Conservation (phyloP, 1,284 basidiomycete species). For the Heterobasidion occidentale region DNA sequence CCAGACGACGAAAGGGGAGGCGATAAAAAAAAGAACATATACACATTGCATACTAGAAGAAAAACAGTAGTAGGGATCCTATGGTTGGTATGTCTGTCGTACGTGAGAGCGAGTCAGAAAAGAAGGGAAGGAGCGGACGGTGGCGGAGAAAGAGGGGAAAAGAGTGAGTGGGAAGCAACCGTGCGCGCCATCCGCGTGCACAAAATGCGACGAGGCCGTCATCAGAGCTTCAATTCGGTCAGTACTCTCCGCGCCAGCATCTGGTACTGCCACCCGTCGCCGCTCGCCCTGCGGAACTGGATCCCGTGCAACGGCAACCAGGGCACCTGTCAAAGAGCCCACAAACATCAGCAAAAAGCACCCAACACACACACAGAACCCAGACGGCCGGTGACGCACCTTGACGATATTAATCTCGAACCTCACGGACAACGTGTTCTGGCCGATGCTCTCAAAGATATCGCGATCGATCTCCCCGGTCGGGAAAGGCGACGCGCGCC, state of each 20-base stretch:
- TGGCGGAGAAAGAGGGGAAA: background rate
- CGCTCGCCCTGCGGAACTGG: constrained; percentile 88
- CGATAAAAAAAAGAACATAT: background rate
- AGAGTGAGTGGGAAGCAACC: background rate
- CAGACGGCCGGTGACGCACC: constrained; percentile 39
- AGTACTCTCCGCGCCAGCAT: constrained; percentile 93
- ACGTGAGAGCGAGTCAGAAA: background rate
- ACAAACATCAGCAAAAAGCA: constrained; percentile 4
- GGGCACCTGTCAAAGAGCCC: constrained; percentile 61
- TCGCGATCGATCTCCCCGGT: constrained; percentile 64
- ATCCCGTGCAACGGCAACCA: constrained; percentile 92
- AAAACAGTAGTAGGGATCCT: background rate
- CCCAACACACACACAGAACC: background rate
- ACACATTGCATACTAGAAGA: background rate
- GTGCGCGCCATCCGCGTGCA: background rate
- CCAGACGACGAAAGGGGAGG: background rate
- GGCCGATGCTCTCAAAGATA: constrained; percentile 65
- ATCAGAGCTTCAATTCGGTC: constrained; percentile 86
- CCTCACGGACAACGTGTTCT: constrained; percentile 75
- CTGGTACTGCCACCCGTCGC: constrained; percentile 97
- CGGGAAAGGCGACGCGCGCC: constrained; percentile 34
- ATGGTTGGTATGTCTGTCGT: background rate
- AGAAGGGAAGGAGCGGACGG: background rate
- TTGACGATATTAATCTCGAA: constrained; percentile 96
- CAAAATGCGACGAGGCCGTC: background rate